Conservation (phyloP, 768 basidiomycete genomes). For the Leucogyrophana mollusca region DNA sequence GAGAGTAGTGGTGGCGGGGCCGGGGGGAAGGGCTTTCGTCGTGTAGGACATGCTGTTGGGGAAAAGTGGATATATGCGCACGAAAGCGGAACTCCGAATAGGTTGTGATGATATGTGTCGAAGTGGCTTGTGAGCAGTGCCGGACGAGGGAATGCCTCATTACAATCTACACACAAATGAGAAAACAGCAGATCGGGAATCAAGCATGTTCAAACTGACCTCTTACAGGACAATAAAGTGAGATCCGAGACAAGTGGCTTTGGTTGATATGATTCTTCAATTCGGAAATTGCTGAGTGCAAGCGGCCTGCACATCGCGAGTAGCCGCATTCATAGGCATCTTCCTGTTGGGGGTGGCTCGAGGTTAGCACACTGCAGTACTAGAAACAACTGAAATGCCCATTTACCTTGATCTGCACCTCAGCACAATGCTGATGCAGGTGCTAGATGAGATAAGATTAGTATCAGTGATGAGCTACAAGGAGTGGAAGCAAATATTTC, state of each 20-base stretch:
- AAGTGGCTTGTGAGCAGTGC: constrained; percentile 25
- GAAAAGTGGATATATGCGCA: constrained; percentile 20
- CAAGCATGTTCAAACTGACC: too few relatives aligned
- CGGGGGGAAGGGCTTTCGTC: constrained; percentile 6
- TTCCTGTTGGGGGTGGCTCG: too few relatives aligned
- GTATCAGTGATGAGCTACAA: too few relatives aligned
- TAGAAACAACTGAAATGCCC: too few relatives aligned
- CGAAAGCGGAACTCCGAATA: constrained; percentile 12
- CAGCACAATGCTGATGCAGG: too few relatives aligned
- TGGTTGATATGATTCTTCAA: constrained; percentile 27
- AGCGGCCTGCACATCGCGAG: constrained; percentile 26
- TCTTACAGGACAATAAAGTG: constrained; percentile 22
- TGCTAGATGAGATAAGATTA: too few relatives aligned
- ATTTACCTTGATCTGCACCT: too few relatives aligned
- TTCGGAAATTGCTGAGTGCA: constrained; percentile 15
- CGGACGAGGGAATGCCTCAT: constrained; percentile 20
- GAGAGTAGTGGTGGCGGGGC: constrained; percentile 14
- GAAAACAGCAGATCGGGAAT: background rate
- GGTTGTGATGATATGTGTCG: constrained; percentile 16
- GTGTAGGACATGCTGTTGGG: constrained; percentile 13
- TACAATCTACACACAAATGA: constrained; percentile 20
- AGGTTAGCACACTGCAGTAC: too few relatives aligned
- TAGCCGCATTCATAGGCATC: constrained; percentile 23
- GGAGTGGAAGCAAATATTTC: too few relatives aligned
- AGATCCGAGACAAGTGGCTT: constrained; percentile 27